Evolutionary conservation across 257 asterid species (phyloP).

Genomic region (Voacanga thouarsii): DNA sequence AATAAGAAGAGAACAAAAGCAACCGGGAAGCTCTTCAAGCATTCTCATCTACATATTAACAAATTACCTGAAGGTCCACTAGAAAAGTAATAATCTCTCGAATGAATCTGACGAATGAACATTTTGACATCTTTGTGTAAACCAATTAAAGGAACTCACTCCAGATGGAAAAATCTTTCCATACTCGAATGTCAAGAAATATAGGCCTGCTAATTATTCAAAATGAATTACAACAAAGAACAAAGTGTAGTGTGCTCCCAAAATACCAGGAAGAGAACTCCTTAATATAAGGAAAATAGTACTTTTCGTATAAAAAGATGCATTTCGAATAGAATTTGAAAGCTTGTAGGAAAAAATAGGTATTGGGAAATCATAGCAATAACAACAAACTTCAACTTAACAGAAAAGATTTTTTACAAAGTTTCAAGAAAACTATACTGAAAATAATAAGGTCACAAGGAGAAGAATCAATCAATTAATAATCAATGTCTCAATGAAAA

Average conservation of each 20-base stretch:
- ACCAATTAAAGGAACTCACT: background rate
- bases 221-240: background rate
- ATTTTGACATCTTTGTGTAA: slow-evolving; percentile 5
- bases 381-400: background rate
- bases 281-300: background rate
- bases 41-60: background rate
- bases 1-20: background rate
- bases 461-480: slow-evolving; percentile 57
- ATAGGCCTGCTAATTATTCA: background rate
- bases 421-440: slow-evolving; percentile 10
- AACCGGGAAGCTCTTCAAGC: background rate
- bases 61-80: slow-evolving; percentile 13
- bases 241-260: background rate
- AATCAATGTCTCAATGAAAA: slow-evolving; percentile 38
- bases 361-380: background rate
- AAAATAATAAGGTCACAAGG: background rate
- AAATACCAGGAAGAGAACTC: background rate
- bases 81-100: background rate
- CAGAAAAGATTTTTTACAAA: background rate
- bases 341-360: background rate
- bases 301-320: background rate
- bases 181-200: background rate
- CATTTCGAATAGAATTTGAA: background rate
- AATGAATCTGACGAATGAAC: background rate
- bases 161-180: background rate